Conservation (phyloP, 2,329 filamentous ascomycete species). For the Escovopsis weberi region DNA sequence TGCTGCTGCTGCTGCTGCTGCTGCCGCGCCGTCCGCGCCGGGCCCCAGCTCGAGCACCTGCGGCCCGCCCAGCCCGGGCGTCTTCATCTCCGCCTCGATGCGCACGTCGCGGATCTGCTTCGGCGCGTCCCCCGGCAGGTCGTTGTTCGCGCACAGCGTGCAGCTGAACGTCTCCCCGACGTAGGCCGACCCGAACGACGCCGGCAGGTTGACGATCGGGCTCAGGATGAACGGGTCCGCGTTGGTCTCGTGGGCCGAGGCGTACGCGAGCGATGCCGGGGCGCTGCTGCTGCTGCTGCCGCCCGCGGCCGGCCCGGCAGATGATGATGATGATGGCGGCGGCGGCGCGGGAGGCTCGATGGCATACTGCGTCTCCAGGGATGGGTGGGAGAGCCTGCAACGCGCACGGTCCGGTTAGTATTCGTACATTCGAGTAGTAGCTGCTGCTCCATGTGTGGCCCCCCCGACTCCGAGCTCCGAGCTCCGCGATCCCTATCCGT, state of each 20-base stretch:
- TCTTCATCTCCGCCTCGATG: conserved; percentile 91
- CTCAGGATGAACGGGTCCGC: conserved; percentile 43
- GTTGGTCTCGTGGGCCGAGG: conserved; percentile 27
- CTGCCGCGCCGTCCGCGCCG: conserved; percentile 5
- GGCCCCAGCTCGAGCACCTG: conserved; percentile 51
- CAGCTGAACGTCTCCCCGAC: conserved; percentile 93
- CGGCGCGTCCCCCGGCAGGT: conserved; percentile 25
- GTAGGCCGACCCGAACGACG: conserved; percentile 86
- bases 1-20: background rate
- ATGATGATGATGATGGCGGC: conserved; percentile 18
- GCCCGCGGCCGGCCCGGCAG: too few relatives aligned
- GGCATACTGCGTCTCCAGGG: conserved; percentile 57
- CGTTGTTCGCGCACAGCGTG: conserved; percentile 92
- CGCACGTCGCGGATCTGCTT: conserved; percentile 58
- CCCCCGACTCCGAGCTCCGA: too few relatives aligned
- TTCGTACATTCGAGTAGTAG: too few relatives aligned
- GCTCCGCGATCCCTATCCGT: too few relatives aligned
- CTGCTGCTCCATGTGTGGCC: too few relatives aligned
- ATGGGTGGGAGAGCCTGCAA: conserved; percentile 64
- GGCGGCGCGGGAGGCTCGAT: conserved; percentile 32
- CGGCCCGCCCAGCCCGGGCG: conserved; percentile 45
- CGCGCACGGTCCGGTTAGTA: conserved; percentile 3
- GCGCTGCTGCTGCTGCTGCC: conserved; percentile 11
- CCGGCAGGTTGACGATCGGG: conserved; percentile 65
- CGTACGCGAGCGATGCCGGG: conserved; percentile 62